Conservation (phyloP, 306 rosid species). For the Fragaria vesca region DNA sequence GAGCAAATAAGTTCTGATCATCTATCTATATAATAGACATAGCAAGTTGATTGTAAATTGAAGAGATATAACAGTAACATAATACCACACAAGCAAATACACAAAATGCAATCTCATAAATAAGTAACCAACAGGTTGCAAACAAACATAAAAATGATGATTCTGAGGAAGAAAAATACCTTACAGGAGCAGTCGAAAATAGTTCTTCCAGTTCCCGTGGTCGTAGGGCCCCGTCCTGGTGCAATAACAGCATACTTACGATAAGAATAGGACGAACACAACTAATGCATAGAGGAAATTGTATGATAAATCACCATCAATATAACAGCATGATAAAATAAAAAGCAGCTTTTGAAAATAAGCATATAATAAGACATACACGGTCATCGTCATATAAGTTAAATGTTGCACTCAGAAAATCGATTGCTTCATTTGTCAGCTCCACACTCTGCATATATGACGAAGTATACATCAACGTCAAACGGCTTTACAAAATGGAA, state of each 20-base stretch:
- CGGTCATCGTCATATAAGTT: constrained; percentile 64
- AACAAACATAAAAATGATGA: neutral
- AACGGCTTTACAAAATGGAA: constrained; percentile 2
- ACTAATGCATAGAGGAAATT: constrained; percentile 11
- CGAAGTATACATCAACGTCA: constrained; percentile 15
- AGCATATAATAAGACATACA: constrained; percentile 45
- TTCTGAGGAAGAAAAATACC: constrained; percentile 41
- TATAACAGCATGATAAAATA: constrained; percentile 9
- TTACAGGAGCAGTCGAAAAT: constrained; percentile 94
- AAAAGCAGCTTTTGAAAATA: constrained; percentile 9
- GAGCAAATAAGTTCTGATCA: neutral
- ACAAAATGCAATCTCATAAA: constrained; percentile 2
- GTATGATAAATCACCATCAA: neutral
- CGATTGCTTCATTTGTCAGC: constrained; percentile 89
- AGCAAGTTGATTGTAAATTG: neutral
- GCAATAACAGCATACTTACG: constrained; percentile 12
- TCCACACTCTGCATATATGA: constrained; percentile 81
- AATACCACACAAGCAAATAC: neutral
- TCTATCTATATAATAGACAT: neutral
- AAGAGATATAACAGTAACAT: neutral
- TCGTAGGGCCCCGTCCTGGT: constrained; percentile 77
- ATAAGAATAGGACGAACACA: constrained; percentile 14
- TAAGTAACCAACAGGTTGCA: constrained; percentile 1
- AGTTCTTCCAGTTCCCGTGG: constrained; percentile 87
- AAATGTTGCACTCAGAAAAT: constrained; percentile 74